Evolutionary conservation across 495 filamentous ascomycete species (phyloP), one percentile per base, ranked within the genome.

Genomic region (Oleoguttula mirabilis): DNA sequence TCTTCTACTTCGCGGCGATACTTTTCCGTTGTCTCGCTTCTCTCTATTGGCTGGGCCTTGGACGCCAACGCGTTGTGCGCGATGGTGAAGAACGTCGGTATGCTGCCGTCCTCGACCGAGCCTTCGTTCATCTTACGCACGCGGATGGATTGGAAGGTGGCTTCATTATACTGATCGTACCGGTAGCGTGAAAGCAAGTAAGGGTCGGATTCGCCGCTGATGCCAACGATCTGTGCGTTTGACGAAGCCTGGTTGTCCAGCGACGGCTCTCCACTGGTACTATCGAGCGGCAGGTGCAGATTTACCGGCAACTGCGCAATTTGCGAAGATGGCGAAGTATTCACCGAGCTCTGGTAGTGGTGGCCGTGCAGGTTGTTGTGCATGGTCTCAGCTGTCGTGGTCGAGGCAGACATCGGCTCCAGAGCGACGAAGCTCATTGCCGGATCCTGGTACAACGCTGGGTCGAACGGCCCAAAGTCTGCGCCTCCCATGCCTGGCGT

Each of bases 101-200:
- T 33, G 25, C 28, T 23, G 16, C 17, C 23, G 15, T 41, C 27
- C 10, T 15, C 28, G 2, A 23, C 19, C 1, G 36, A 36, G n/a
- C 28, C 41, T 14, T 41, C 47, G 21, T 45, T 45, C 41, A 50
- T 36, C 32, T 50, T 50, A 15, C 47, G 47, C 15, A 50, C 34
- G 11, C 47, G 34, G 17, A 45, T 45, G 2, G 47, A 50, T 25
- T 50, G 47, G 22, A 50, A 45, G 7, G 41, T 22, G 8, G 47
- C 47, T 37, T 50, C 47, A 24, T 50, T 50, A 36, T 50, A 38
- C 31, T 45, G 41, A 27, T 50, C 47, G 33, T 40, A 50, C 4
- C 47, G 47, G 32, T 40, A 45, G 6, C 47, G 41, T 10, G 47
- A 39, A 3, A 50, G 36, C 1, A 50, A 41, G 23, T 50, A 45